A percentile compares a stretch with the other conserved stretches of the same genome.
phyloP scores from a whole-genome alignment of 148 eudicot genomes.

The Fagopyrum homotropicum region DNA sequence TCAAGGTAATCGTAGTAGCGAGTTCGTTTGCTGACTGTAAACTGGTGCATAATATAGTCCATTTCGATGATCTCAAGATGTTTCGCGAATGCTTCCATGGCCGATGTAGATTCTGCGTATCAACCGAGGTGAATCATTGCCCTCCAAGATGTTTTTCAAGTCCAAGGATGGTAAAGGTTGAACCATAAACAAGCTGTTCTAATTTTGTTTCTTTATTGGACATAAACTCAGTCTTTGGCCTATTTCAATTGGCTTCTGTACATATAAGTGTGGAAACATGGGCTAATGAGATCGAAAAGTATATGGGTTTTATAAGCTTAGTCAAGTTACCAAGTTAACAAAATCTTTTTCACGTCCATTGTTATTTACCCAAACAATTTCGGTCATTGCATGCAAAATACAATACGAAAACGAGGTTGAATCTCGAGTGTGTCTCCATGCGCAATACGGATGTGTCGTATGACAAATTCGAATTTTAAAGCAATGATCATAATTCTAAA shows the following conservation, averaged over 20 bases:
- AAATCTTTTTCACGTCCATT: too few relatives aligned
- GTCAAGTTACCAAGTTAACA: too few relatives aligned
- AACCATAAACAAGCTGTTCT: not conserved
- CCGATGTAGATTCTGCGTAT: not conserved
- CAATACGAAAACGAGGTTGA: too few relatives aligned
- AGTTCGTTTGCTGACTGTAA: not conserved
- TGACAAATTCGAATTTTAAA: too few relatives aligned
- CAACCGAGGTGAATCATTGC: not conserved
- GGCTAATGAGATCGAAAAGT: not conserved
- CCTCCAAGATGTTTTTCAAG: too few relatives aligned
- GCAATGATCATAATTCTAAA: too few relatives aligned
- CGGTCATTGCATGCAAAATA: too few relatives aligned
- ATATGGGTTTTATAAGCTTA: not conserved
- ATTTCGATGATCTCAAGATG: not conserved
- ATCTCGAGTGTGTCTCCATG: too few relatives aligned
- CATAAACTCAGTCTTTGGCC: not conserved
- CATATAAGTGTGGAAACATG: conserved; percentile 2
- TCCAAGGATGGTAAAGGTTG: not conserved
- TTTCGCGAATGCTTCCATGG: not conserved
- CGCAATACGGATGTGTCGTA: too few relatives aligned
- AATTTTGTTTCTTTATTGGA: not conserved
- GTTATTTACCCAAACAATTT: too few relatives aligned
- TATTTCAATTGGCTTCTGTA: not conserved
- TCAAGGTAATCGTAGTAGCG: not conserved
- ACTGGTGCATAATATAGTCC: not conserved